Conservation (phyloP, 202 grass and related monocot species). For the Eragrostis tef region DNA sequence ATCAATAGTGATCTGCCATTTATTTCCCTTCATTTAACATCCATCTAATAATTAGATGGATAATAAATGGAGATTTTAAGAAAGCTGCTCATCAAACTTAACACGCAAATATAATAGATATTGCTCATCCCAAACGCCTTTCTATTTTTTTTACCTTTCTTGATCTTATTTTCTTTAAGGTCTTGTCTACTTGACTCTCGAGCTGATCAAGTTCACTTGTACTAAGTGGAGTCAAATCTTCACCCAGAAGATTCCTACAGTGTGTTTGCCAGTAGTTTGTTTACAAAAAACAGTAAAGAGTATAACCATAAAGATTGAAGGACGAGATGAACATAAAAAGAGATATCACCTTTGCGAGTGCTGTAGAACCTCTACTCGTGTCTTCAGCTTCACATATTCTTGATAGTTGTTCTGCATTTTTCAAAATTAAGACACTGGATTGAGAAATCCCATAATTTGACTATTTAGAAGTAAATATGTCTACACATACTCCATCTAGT, state of each 20-base stretch:
- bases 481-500: not conserved
- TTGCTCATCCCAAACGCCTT: not conserved
- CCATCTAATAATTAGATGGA: not conserved
- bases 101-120: not conserved
- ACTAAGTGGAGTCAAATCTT: slow-evolving; percentile 70
- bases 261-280: not conserved
- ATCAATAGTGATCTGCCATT: not conserved
- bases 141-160: slow-evolving; percentile 71
- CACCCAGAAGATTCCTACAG: slow-evolving; percentile 88
- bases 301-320: not conserved
- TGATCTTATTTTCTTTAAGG: slow-evolving; percentile 75
- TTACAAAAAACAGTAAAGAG: slow-evolving; percentile 5
- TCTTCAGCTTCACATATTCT: slow-evolving; percentile 82
- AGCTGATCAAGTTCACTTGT: slow-evolving; percentile 71
- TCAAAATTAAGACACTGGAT: not conserved
- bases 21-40: not conserved
- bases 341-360: slow-evolving; percentile 72
- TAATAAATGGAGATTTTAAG: not conserved
- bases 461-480: not conserved
- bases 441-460: not conserved
- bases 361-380: slow-evolving; percentile 70
- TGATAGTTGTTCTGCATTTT: slow-evolving; percentile 66
- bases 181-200: slow-evolving; percentile 79
- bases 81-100: not conserved
- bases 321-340: not conserved